Conservation (phyloP, 805 yeast genomes). For the Wickerhamiella domercqiae region DNA sequence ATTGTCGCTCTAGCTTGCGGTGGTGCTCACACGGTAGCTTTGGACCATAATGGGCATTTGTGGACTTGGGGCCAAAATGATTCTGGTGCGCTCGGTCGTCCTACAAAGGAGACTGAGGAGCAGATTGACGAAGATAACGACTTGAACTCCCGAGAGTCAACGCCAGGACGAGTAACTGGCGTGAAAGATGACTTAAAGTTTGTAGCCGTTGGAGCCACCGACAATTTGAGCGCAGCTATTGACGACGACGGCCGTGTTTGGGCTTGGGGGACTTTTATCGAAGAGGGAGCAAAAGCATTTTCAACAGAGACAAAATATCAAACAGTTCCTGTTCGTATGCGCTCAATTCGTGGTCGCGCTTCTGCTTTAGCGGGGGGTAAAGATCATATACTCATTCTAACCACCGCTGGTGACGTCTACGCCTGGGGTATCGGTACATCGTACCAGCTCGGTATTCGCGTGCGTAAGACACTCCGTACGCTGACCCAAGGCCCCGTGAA, state of each 20-base stretch:
- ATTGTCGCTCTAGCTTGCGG: constrained; percentile 86
- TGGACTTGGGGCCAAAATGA: constrained; percentile 99
- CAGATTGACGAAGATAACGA: constrained; percentile 61
- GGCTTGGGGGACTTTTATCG: constrained; percentile 92
- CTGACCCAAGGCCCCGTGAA: constrained; percentile 48
- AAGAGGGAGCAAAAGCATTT: constrained; percentile 80
- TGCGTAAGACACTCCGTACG: constrained; percentile 24
- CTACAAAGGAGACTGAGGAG: constrained; percentile 52
- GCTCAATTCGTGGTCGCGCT: constrained; percentile 45
- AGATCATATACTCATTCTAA: constrained; percentile 78
- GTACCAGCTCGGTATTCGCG: constrained; percentile 76
- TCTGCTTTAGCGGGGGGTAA: constrained; percentile 84
- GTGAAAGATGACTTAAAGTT: constrained; percentile 41
- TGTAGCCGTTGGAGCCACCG: constrained; percentile 81
- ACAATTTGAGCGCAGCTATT: constrained; percentile 71
- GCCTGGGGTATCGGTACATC: constrained; percentile 99
- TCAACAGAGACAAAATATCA: constrained; percentile 50
- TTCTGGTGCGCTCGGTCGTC: constrained; percentile 80
- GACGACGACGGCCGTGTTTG: constrained; percentile 73
- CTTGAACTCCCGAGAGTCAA: constrained; percentile 74
- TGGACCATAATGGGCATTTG: constrained; percentile 58
- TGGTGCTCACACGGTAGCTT: constrained; percentile 84
- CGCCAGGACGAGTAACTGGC: constrained; percentile 66
- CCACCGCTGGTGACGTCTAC: constrained; percentile 68
- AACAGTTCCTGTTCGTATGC: constrained; percentile 47